Conservation (phyloP, 495 filamentous ascomycete genomes). For the Tuber brumale region DNA sequence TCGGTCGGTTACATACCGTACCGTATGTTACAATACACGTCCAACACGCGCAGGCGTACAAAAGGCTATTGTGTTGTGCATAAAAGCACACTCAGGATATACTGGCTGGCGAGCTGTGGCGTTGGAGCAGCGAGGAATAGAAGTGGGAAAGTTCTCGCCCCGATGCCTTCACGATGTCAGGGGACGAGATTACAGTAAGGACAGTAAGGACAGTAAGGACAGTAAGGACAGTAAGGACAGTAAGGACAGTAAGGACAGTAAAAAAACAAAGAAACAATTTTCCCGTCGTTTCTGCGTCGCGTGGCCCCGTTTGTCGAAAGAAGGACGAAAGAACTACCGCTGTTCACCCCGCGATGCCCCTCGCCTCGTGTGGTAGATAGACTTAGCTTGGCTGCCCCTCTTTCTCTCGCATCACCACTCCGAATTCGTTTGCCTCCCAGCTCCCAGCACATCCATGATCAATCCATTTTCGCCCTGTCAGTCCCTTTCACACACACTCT, state of each 20-base stretch:
- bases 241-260: not conserved
- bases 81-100: not conserved
- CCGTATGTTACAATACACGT: not conserved
- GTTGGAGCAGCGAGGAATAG: constrained; percentile 17
- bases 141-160: not conserved
- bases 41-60: not conserved
- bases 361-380: constrained; percentile 24
- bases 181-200: not conserved
- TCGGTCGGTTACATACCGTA: not conserved
- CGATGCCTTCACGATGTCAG: not conserved
- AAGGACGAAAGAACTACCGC: constrained; percentile 19
- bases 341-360: constrained; percentile 35
- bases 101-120: constrained; percentile 14
- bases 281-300: constrained; percentile 23
- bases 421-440: constrained; percentile 41
- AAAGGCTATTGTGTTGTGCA: constrained; percentile 6
- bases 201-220: too few species aligned
- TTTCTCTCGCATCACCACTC: constrained; percentile 40
- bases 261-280: constrained; percentile 15
- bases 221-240: not conserved
- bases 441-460: constrained; percentile 43
- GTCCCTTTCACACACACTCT: constrained; percentile 42
- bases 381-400: constrained; percentile 29
- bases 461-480: constrained; percentile 41
- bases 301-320: constrained; percentile 16